Percentiles rank a stretch among this genome's conserved stretches.
These are phyloP conservation scores for Kwoniella newhampshirensis DNA, from an alignment of 768 basidiomycete species.

Conservation along the genomic window DNA sequence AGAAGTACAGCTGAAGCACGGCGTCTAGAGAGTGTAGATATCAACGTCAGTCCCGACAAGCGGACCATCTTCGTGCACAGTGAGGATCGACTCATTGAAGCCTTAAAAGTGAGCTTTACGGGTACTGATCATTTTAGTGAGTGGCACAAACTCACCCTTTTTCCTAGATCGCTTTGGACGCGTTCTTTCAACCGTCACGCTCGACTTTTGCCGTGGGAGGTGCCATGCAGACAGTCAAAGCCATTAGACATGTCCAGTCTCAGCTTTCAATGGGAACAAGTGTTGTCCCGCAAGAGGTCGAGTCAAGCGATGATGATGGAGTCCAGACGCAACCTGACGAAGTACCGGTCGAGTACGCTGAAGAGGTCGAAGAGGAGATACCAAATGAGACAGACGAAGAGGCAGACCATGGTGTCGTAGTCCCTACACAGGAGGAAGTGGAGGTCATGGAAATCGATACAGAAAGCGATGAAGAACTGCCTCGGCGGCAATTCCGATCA, in stretches of 20 bases:
- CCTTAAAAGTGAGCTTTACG: constrained; percentile 65
- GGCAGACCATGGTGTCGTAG: neutral
- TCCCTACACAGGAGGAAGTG: constrained; percentile 5
- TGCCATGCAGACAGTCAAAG: constrained; percentile 33
- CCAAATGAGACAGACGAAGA: constrained; percentile 1
- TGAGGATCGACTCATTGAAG: constrained; percentile 73
- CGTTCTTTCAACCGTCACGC: constrained; percentile 66
- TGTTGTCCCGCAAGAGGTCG: neutral
- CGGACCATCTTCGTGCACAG: constrained; percentile 89
- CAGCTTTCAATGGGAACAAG: constrained; percentile 3
- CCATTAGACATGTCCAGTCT: constrained; percentile 12
- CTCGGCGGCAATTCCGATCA: constrained; percentile 3
- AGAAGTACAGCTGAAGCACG: neutral
- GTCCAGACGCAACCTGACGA: neutral
- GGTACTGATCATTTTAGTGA: neutral
- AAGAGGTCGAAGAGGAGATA: neutral
- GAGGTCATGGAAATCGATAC: constrained; percentile 18
- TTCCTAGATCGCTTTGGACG: constrained; percentile 65
- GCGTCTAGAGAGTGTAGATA: constrained; percentile 60
- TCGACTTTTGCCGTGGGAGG: constrained; percentile 67
- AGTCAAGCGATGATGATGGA: neutral
- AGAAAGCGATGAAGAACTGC: constrained; percentile 11
- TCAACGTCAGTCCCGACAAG: constrained; percentile 96
- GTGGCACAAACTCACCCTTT: neutral
- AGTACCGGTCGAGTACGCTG: neutral